Evolutionary conservation across 805 yeast genomes (phyloP), one percentile per base, ranked within the genome.

Genomic region (Myxozyma neotropica): DNA sequence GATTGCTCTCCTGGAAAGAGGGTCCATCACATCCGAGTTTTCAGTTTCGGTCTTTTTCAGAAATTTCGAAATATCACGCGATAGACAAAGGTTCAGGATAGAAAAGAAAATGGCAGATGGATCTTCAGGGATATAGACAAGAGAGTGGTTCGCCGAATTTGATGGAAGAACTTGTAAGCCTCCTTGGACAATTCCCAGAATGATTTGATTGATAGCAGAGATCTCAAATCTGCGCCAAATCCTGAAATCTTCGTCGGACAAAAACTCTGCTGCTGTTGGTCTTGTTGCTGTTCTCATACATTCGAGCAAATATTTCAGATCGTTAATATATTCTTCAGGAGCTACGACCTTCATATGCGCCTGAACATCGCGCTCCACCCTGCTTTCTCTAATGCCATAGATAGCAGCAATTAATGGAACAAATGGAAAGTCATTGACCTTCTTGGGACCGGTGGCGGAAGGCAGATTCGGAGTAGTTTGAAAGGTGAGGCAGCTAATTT

Each of bases 381-480:
- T 19, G 24, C 35, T 29, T 33, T 52, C 55, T 29, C 23, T 17
- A 2, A 21, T 21, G 4, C 35, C 42, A 21, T 38, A 52, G 3
- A 52, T 42, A 31, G 29, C 49, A 4, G 55, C 47, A 38, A 52
- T 52, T 17, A 52, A 29, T 3, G 39, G 42, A 8, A 52, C 39
- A 43, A 52, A 52, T 12, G 55, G 55, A 23, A n/a, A 42, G 21
- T 27, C 47, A n/a, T 36, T 48, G 35, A 17, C 35, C 24, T 48
- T 48, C 15, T 26, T 35, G 4, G 55, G 24, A 4, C 55, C 40
- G 2, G 47, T 31, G 4, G 47, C 17, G 19, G 31, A 51, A n/a
- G 55, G 55, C 19, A 51, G 17, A 33, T 29, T 31, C 26, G 55
- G 55, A 13, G 47, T 40, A 2, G 55, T 51, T 51, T 51, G 55